Evolutionary conservation across 225 moss, liverwort and hornwort genomes (phyloP).

Genomic region (Takakia lepidozioides): DNA sequence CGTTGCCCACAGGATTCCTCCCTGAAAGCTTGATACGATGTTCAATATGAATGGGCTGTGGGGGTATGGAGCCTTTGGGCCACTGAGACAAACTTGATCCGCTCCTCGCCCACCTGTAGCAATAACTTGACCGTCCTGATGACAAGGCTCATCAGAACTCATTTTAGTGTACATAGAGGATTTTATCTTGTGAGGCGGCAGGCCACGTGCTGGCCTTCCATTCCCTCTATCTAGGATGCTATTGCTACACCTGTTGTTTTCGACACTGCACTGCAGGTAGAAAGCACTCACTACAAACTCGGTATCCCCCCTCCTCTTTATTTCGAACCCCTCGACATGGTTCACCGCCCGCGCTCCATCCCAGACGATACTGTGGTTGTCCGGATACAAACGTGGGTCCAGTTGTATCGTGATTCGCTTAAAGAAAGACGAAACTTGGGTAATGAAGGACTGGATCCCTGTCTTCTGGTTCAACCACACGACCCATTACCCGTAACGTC

Average conservation of each 20-base stretch:
- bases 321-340: conserved; percentile 94
- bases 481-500: conserved; percentile 92
- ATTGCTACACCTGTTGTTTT: conserved; percentile 72
- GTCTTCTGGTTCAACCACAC: conserved; percentile 66
- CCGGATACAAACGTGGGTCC: conserved; percentile 78
- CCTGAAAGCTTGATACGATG: conserved; percentile 74
- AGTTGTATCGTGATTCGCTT: conserved; percentile 80
- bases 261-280: conserved; percentile 83
- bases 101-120: conserved; percentile 84
- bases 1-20: conserved; percentile 70
- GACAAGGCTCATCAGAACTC: too few relatives aligned
- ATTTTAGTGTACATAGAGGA: too few relatives aligned
- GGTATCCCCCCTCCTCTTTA: conserved; percentile 88
- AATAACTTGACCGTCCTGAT: conserved; percentile 93
- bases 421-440: conserved; percentile 87
- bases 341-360: conserved; percentile 65
- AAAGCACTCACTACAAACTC: conserved; percentile 85
- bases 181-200: too few relatives aligned
- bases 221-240: conserved; percentile 76
- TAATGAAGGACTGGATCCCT: conserved; percentile 32
- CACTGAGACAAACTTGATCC: conserved; percentile 83
- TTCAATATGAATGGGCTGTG: conserved; percentile 78
- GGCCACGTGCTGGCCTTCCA: conserved; percentile 99
- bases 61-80: conserved; percentile 73
- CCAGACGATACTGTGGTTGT: conserved; percentile 86